Evolutionary conservation across 2,329 filamentous ascomycete species (phyloP).

Genomic region (Claviceps sp.): DNA sequence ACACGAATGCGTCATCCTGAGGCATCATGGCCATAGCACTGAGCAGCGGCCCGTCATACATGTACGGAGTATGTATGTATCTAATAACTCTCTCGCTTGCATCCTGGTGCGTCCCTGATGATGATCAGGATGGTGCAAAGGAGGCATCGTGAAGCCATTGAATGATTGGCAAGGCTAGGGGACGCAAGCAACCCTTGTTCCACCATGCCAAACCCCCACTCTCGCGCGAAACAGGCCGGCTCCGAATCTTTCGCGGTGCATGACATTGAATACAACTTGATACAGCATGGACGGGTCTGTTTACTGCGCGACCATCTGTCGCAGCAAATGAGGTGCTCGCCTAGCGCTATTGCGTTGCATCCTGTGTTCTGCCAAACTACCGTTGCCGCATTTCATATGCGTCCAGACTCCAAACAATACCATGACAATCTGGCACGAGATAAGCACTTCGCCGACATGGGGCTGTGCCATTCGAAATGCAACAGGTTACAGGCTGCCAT

Average conservation of each 20-base stretch:
- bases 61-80: no score
- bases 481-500: neutral
- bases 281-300: no score
- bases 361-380: neutral
- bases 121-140: no score
- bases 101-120: no score
- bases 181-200: neutral
- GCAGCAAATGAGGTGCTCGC: no score
- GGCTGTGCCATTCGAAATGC: constrained; percentile 1
- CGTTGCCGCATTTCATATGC: neutral
- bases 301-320: no score
- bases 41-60: neutral
- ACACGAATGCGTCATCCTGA: neutral
- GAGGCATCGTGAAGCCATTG: neutral
- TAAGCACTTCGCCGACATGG: constrained; percentile 1
- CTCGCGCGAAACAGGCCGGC: neutral
- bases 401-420: neutral
- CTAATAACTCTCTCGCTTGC: neutral
- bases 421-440: neutral
- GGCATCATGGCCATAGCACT: neutral
- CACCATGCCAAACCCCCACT: neutral
- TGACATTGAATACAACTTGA: no score
- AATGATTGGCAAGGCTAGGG: neutral
- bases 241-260: neutral
- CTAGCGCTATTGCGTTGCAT: no score